Base-by-base conservation (phyloP, 495 filamentous ascomycete species). In the Aspergillus coremiiformis region DNA sequence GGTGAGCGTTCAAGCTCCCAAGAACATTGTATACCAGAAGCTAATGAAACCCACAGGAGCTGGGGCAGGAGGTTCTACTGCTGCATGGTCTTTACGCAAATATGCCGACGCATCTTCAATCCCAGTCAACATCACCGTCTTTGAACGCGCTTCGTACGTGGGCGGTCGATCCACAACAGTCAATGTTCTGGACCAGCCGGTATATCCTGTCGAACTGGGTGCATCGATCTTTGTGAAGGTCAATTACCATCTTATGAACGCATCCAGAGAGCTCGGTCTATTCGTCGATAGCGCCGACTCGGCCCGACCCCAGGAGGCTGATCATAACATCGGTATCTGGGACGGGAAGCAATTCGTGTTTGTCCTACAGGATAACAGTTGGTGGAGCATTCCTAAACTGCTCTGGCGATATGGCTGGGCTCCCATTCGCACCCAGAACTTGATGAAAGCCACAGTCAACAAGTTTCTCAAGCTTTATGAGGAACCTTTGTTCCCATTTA, bases 131-230 rank as follows among this genome's bases (percentile, higher is more conserved):
- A 85, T 97, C 62, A 96, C 90, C 12, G 75, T 99, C 43, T 97
- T 87, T 63, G 94, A 97, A 62, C 86, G 86, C 39, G 81, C 79
- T 15, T 69, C 75, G 22, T 89, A 86, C 62, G 76, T 96, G 24
- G 94, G 93, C 2, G 93, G 93, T 22, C 86, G 93, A 11, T 87
- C 87, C 21, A 93, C 90, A 6, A 97, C 93, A 17, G 85, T 96
- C 29, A 77, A 94, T 63, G 86, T 82, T 0, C 89, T 86, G 55
- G 80, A 81, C 55, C 76, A 93, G 58, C 75, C 84, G 4, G 60
- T 73, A 0, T 67, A 81, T 41, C 89, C 87, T 5, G 79, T 96
- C 42, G 93, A 99, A 57, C 78, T 96, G 1, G 93, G 93, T 8
- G 94, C 87, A 30, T 90, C 84, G 26, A 95, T 97, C 57, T 99